Base-by-base conservation (phyloP, 441 rosid species). In the Erodium trifolium region DNA sequence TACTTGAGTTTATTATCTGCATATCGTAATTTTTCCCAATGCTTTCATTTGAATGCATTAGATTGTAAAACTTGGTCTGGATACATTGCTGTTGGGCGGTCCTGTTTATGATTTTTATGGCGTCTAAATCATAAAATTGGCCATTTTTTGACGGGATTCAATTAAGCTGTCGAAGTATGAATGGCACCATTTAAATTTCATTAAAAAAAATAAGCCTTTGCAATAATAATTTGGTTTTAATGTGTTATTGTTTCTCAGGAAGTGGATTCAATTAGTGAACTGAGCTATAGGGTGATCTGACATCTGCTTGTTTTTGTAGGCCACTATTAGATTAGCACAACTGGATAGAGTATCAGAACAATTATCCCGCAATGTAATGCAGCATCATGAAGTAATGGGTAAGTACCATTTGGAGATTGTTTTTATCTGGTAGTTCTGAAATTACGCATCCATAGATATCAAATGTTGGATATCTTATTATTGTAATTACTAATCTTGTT, bases 311-410 rank as follows among this genome's bases (percentile, higher is more conserved):
- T 78, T 47, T 68, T 81, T 82, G 66, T 75, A 94, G 99, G 99
- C 96, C 7, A 77, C 94, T 14, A 79, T 92, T 82, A 87, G 97
- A 86, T 80, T 94, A 77, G 82, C 85, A 18, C 97, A 92, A 75
- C 78, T 94, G 71, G 99, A 94, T 83, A 83, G 81, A 79, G 94
- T 92, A 67, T 80, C 97, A n/a, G 98, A 94, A 75, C 79, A 35
- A 51, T 78, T 94, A 68, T 94, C 97, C 65, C 84, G 77, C 29
- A 84, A 94, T 69, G 99, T 94, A 65, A 90, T 92, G 96, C 91
- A 91, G 82, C 97, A 94, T 87, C 92, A 88, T 79, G 90, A 94
- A 92, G 98, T 88, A 53, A 94, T 94, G 99, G 99, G 99, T 94
- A 78, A 78, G 90, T 78, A 72, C 63, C 13, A 35, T 72, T 63